These are phyloP conservation scores for Monosiga brevicollis DNA, from an alignment of 78 protist species.

Conservation along the genomic window DNA sequence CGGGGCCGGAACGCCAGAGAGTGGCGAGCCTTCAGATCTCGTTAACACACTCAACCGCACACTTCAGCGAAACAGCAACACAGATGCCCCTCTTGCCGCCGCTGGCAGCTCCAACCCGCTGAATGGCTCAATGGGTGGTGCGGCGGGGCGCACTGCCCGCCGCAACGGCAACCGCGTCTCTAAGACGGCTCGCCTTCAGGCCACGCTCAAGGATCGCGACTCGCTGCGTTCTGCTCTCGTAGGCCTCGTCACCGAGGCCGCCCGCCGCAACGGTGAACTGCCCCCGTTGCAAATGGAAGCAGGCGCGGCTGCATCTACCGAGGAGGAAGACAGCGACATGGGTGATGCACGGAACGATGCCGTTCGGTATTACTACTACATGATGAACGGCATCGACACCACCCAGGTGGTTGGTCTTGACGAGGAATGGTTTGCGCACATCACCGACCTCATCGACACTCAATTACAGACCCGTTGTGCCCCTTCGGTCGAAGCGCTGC, in stretches of 20 bases:
- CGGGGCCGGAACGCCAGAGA: too few species aligned
- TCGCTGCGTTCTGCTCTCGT: not conserved
- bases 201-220: not conserved
- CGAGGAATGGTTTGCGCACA: not conserved
- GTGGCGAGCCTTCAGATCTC: not conserved
- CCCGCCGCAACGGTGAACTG: not conserved
- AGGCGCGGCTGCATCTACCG: not conserved
- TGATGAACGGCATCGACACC: slow-evolving; percentile 10
- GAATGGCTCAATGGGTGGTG: not conserved
- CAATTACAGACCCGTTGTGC: not conserved
- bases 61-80: not conserved
- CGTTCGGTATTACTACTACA: slow-evolving; percentile 1
- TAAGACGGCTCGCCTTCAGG: not conserved
- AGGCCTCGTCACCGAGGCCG: not conserved
- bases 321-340: not conserved
- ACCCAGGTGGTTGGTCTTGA: slow-evolving; percentile 1
- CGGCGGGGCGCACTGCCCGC: not conserved
- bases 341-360: not conserved
- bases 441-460: not conserved
- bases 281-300: not conserved
- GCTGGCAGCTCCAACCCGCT: not conserved
- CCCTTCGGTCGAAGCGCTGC: not conserved
- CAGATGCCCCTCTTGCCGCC: not conserved
- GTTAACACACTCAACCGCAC: not conserved
- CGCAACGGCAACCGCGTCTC: not conserved